These are phyloP conservation scores for Botrytis fabae DNA, from an alignment of 2,329 filamentous ascomycete genomes.

Conservation along the genomic window DNA sequence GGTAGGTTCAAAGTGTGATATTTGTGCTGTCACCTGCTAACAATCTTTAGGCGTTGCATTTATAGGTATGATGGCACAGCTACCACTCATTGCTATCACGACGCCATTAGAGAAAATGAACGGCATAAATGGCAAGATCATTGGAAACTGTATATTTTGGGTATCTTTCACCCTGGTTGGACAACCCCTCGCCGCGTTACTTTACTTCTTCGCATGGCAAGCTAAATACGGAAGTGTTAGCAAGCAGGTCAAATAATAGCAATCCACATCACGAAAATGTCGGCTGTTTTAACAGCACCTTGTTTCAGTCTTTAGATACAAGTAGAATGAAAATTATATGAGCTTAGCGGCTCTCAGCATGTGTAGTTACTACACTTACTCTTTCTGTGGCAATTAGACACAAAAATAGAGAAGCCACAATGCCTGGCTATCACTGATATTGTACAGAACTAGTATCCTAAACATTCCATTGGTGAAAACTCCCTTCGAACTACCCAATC, in stretches of 20 bases:
- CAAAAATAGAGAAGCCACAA: background rate
- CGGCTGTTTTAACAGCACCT: background rate
- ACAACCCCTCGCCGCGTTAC: conserved; percentile 84
- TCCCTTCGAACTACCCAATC: too few species aligned
- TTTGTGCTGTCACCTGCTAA: conserved; percentile 26
- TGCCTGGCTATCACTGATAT: background rate
- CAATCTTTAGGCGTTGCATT: conserved; percentile 74
- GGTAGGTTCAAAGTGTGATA: conserved; percentile 51
- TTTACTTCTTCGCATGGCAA: conserved; percentile 99
- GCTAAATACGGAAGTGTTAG: conserved; percentile 90
- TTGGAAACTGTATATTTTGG: conserved; percentile 96
- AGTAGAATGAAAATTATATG: background rate
- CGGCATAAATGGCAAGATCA: conserved; percentile 70
- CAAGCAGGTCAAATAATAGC: conserved; percentile 26
- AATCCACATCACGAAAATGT: conserved; percentile 19
- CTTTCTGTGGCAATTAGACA: background rate
- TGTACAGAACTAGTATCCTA: background rate
- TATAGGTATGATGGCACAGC: conserved; percentile 87
- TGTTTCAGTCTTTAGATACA: background rate
- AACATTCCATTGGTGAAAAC: background rate
- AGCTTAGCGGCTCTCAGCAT: background rate
- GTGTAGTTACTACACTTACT: too few species aligned
- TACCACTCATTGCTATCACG: conserved; percentile 83
- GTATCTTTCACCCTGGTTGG: conserved; percentile 93
- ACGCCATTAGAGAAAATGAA: conserved; percentile 76